Evolutionary conservation across 768 basidiomycete genomes (phyloP).

Genomic region (Russula griseocarnosa): DNA sequence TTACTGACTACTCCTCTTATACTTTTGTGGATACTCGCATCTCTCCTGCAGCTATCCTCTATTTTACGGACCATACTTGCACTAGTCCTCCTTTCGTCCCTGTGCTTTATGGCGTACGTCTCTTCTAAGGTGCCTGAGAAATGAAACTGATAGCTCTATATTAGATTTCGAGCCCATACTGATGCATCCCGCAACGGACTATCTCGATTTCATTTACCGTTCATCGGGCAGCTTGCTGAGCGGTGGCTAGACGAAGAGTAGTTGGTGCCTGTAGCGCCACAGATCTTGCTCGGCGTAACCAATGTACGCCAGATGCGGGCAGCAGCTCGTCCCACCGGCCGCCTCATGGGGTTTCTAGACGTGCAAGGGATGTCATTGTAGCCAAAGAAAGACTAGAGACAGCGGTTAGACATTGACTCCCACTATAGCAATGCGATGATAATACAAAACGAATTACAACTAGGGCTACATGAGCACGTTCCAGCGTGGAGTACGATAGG

Average conservation of each 20-base stretch:
- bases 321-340: background rate
- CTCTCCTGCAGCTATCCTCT: conserved; percentile 49
- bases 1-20: conserved; percentile 63
- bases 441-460: conserved; percentile 29
- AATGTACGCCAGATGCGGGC: conserved; percentile 1
- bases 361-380: background rate
- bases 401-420: conserved; percentile 19
- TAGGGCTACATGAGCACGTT: conserved; percentile 27
- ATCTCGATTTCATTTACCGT: conserved; percentile 57
- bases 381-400: conserved; percentile 5
- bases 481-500: conserved; percentile 27
- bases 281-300: background rate
- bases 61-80: conserved; percentile 51
- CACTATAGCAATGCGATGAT: conserved; percentile 30
- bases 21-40: conserved; percentile 50
- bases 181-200: conserved; percentile 51
- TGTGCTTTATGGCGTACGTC: conserved; percentile 56
- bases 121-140: background rate
- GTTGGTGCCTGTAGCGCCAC: conserved; percentile 2
- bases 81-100: conserved; percentile 41
- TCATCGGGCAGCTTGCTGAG: conserved; percentile 62
- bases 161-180: conserved; percentile 49
- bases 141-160: background rate
- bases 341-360: background rate
- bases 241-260: conserved; percentile 66